Evolutionary conservation across 2,329 filamentous ascomycete species (phyloP), one percentile per base, ranked within the genome.

Genomic region (Colletotrichum sp.): DNA sequence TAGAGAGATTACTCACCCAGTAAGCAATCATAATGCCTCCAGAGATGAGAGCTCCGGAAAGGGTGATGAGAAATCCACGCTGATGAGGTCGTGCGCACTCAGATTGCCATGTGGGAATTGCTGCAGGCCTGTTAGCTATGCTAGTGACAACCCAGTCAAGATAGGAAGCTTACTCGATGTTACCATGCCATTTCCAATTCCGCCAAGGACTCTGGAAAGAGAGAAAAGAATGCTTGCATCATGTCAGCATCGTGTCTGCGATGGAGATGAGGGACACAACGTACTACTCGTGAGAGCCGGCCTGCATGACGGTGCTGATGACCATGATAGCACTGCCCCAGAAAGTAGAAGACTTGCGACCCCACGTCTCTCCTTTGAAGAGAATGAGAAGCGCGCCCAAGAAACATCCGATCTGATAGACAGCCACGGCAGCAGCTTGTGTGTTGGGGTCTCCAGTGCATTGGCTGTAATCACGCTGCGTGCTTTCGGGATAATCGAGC

Each of bases 281-380:
- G 4, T 52, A 52, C 44, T 81, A 81, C 39, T 79, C 79, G 18
- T 79, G 78, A 28, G 79, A 73, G 4, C 74, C 76, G 3, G 77
- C 80, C 63, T 81, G 81, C 77, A 83, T 78, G 32, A 82, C 71
- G 4, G 80, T 81, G 1, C 81, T 80, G 8, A 83, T 71, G 34
- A 82, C 80, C 82, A 83, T 83, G 39, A 83, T 81, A 4, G 78
- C 69, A 59, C 80, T 81, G 30, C 81, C 81, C 81, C 81, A 83
- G 62, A 83, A 82, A 5, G 81, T 82, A 1, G 81, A 83, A 0
- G 81, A 82, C 76, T 81, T 82, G 30, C 81, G 80, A 1, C 81
- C 82, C 81, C 80, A 82, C 1, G 71, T 78, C 67, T 83, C 82
- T 10, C 81, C 82, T 15, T 81, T 80, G 55, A 81, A 82, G 18